Base-by-base conservation (phyloP, 257 asterid species). In the Lithospermum erythrorhizon region DNA sequence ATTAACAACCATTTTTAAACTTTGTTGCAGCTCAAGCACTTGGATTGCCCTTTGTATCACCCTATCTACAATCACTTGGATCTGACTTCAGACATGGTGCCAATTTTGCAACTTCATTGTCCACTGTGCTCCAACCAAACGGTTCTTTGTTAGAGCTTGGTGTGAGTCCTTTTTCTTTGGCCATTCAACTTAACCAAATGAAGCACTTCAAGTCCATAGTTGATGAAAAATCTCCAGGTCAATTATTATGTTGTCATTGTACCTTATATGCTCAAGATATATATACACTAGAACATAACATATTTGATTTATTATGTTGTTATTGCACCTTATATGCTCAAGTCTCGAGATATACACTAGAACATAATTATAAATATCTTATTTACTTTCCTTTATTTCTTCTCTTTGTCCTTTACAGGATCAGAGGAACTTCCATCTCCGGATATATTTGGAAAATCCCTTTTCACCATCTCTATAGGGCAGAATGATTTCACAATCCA, bases 41-140 rank as follows among this genome's bases (percentile, higher is more conserved):
- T 15, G 84, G 85, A 49, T 52, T 81, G 67, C 89, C 93, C 48
- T 86, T 74, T 60, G 45, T 80, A 58, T 79, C 84, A 65, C 95
- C 95, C 58, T 87, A 83, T 70, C 73, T 87, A 22, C 74, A 78
- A 57, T 78, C 93, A 32, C 68, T 81, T 58, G 93, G 89, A 52
- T 83, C 95, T 14, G 87, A 87, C 61, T 84, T 21, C 72, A 80
- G 62, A 22, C 80, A 87, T 41, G 87, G 89, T n/a, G 93, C 66
- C 20, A 82, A 83, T 72, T 87, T 83, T 64, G 95, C 95, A 15
- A 78, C 83, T 20, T 65, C 74, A 7, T 84, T 82, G 64, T 80
- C 94, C 10, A 76, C 95, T 2, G 94, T 72, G 1, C 72, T 71
- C 13, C 82, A 70, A 54, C 93, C 93, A 61, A 74, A 72, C 55